Conservation (phyloP, 2,329 filamentous ascomycete species). For the Coniella lustricola region DNA sequence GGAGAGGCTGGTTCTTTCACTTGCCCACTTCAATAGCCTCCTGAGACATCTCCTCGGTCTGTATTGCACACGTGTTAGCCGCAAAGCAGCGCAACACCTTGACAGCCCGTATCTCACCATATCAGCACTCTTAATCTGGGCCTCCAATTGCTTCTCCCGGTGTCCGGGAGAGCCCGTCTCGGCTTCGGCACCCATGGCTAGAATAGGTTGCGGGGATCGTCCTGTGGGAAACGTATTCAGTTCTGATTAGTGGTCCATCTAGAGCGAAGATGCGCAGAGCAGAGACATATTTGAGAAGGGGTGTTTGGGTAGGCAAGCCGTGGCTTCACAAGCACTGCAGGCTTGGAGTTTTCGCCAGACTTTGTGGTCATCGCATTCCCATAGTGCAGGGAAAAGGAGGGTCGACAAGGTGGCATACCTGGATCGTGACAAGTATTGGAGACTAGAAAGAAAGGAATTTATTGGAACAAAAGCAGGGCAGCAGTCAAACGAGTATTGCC, state of each 20-base stretch:
- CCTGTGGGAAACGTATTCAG: neutral
- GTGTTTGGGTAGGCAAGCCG: too few relatives aligned
- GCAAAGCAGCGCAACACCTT: neutral
- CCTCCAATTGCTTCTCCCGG: constrained; percentile 68
- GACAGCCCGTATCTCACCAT: constrained; percentile 61
- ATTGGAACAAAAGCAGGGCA: too few relatives aligned
- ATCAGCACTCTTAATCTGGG: constrained; percentile 94
- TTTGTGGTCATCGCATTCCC: too few relatives aligned
- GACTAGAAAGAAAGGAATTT: too few relatives aligned
- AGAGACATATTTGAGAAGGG: too few relatives aligned
- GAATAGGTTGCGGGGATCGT: neutral
- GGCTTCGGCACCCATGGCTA: constrained; percentile 12
- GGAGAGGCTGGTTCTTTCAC: constrained; percentile 29
- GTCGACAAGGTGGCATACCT: neutral
- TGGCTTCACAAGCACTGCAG: too few relatives aligned
- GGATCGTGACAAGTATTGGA: too few relatives aligned
- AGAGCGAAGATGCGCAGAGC: too few relatives aligned
- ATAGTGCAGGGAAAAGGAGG: too few relatives aligned
- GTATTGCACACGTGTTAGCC: constrained; percentile 16
- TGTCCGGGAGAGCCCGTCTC: constrained; percentile 38
- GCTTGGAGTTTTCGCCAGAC: too few relatives aligned
- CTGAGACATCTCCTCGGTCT: constrained; percentile 97
- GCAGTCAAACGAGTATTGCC: too few relatives aligned
- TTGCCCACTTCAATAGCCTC: constrained; percentile 93
- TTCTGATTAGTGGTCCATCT: neutral